A percentile compares a stretch with the other conserved stretches of the same genome.
These are phyloP conservation scores for Penicillium sp. DNA, from an alignment of 2,329 filamentous ascomycete species.

Conservation along the genomic window DNA sequence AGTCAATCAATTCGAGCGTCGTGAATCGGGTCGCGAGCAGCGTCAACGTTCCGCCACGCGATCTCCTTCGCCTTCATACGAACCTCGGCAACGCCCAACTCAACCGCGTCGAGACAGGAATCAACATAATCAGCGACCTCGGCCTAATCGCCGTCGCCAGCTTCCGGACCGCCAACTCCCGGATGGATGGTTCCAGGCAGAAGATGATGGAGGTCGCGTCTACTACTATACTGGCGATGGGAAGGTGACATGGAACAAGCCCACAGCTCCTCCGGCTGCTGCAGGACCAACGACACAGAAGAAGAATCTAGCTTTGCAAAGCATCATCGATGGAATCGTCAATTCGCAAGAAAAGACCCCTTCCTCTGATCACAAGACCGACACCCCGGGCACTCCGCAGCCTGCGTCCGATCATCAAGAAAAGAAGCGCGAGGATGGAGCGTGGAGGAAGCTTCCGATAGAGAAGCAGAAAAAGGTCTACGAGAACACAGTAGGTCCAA, in stretches of 20 bases:
- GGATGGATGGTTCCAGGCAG: conserved; percentile 82
- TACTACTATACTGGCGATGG: conserved; percentile 88
- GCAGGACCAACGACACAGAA: conserved; percentile 68
- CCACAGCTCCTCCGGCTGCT: conserved; percentile 70
- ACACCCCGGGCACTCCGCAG: conserved; percentile 68
- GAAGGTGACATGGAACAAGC: conserved; percentile 79
- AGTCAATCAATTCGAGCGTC: conserved; percentile 67
- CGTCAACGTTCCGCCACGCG: conserved; percentile 56
- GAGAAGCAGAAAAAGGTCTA: conserved; percentile 97
- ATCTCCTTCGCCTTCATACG: conserved; percentile 53
- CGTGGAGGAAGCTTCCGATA: conserved; percentile 48
- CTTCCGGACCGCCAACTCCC: conserved; percentile 59
- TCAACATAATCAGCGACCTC: conserved; percentile 60
- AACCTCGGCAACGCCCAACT: conserved; percentile 45
- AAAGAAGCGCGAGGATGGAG: conserved; percentile 48
- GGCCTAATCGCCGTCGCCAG: conserved; percentile 60
- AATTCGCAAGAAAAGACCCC: conserved; percentile 64
- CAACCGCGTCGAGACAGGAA: conserved; percentile 61
- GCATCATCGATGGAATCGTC: conserved; percentile 83
- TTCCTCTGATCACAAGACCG: conserved; percentile 52
- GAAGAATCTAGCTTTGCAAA: conserved; percentile 76
- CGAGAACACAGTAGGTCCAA: conserved; percentile 88
- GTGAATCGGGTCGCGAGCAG: conserved; percentile 54
- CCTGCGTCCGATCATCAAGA: conserved; percentile 58
- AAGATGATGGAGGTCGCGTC: conserved; percentile 67